Evolutionary conservation across 2,329 filamentous ascomycete species (phyloP), one percentile per base, ranked within the genome.

Genomic region (Blumeriella jaapii): DNA sequence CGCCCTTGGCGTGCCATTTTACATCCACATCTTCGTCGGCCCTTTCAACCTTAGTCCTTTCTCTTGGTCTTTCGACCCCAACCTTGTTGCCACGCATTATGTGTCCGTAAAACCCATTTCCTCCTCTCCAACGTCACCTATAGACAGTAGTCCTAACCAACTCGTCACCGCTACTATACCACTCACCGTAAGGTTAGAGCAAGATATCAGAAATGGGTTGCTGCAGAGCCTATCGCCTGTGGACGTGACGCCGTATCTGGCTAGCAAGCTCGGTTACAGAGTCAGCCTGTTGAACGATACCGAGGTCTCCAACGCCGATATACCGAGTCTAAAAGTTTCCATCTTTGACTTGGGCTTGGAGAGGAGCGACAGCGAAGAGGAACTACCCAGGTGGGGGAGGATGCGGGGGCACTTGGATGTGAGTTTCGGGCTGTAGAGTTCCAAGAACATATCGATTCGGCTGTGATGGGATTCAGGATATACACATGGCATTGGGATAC

Each of bases 21-120:
- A 64, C 35, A 61, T 89, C 13, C 71, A 78, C 51, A 61, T 87
- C 39, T 87, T 86, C 57, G 53, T 85, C 2, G 81, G 76, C 4
- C 17, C 38, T 2, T 48, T 50, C 29, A 38, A 36, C 8, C 14
- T 37, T 1, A 44, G 53, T 13, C 44, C 50, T 3, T 36, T 28
- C 2, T 33, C 32, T 3, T 55, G 53, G 53, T 39, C 46, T 2
- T 48, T 50, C 27, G 50, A 54, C 13, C 40, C 50, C 1, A 52
- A 49, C 22, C 38, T 55, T 1, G 50, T 50, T 6, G 53, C 52
- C 2, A 45, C 50, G 1, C 52, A 56, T 20, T 42, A 34, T 10
- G 54, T 66, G 2, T 62, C 68, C 38, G 52, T 56, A 12, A 55
- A 52, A 20, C 39, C 41, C 5, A 25, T 30, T 8, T 34, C 33